Base-by-base conservation (phyloP, 2,329 filamentous ascomycete genomes). In the Fusarium poae region DNA sequence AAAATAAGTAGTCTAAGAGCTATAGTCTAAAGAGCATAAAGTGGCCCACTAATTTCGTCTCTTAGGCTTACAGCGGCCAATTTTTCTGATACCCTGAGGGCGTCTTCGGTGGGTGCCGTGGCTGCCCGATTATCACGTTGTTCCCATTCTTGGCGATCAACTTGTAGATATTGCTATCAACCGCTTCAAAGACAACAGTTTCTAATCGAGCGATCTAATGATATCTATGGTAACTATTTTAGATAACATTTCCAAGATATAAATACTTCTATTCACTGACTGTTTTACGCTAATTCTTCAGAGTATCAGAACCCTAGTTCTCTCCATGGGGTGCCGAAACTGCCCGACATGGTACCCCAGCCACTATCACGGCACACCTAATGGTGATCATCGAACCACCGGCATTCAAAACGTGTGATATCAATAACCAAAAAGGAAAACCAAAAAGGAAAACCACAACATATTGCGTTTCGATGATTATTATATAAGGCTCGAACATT, bases 361-460 rank as follows among this genome's bases (percentile, higher is more conserved):
- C 42, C 46, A 30, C 39, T 49, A 40, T 69, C 64, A 62, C 60
- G 43, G 57, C 43, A 65, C 60, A 65, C 21, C 37, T 25, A 65
- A 62, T 46, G 65, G 49, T 67, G 50, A 72, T 69, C 42, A 66
- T 73, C 71, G 70, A 63, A 61, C 70, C 71, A 73, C 65, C 37
- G 37, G 63, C 54, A 57, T 46, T 72, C 42, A 68, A 44, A 70
- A 72, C 71, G 58, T 63, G 63, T 61, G 57, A 70, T 59, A 44
- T 40, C 23, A 40, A 8, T 18, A 37, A n/a, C 21, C 42, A 46
- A 32, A 30, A 53, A 21, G 37, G 35, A 20, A 60, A 54, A 42
- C 54, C 37, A 66, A 32, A 30, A 53, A 21, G 37, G 35, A 20
- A 60, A 54, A 42, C 54, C 37, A 66, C 53, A 48, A 49, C 49